Evolutionary conservation across 257 asterid species (phyloP).

Genomic region (Gentiana macrophylla): DNA sequence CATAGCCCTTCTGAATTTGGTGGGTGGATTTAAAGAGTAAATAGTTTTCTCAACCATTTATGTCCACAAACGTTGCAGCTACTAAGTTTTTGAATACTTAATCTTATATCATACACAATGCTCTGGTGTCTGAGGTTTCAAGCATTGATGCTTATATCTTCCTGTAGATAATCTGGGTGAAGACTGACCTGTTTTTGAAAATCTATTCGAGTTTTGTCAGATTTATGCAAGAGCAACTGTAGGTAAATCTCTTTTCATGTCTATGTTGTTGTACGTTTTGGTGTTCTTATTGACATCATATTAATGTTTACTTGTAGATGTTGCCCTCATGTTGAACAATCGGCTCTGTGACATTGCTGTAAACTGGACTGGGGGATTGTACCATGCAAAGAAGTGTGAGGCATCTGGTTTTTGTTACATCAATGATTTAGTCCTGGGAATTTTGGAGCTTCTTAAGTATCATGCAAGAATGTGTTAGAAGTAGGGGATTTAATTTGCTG

Average conservation of each 20-base stretch:
- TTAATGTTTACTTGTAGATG: constrained; percentile 47
- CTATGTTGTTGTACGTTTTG: constrained; percentile 5
- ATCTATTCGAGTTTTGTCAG: constrained; percentile 94
- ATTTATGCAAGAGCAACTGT: constrained; percentile 98
- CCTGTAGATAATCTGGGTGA: constrained; percentile 85
- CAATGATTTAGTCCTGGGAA: constrained; percentile 90
- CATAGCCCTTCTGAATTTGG: no score
- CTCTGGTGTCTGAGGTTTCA: no score
- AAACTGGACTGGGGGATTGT: constrained; percentile 99
- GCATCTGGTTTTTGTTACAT: constrained; percentile 99
- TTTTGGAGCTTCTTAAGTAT: constrained; percentile 92
- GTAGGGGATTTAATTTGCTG: constrained; percentile 35
- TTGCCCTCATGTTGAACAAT: constrained; percentile 87
- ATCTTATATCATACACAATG: no score
- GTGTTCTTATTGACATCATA: constrained; percentile 10
- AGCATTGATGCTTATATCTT: constrained; percentile 2
- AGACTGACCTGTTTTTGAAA: constrained; percentile 95
- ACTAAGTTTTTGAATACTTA: no score
- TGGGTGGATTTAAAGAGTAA: no score
- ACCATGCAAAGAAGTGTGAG: constrained; percentile 98
- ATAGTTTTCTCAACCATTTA: no score
- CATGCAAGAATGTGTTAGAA: constrained; percentile 55
- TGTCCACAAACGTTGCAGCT: no score
- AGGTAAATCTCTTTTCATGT: constrained; percentile 40
- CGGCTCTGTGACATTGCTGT: constrained; percentile 84